Evolutionary conservation across 306 rosid genomes (phyloP).

Genomic region (Sphenostylis stenocarpa): DNA sequence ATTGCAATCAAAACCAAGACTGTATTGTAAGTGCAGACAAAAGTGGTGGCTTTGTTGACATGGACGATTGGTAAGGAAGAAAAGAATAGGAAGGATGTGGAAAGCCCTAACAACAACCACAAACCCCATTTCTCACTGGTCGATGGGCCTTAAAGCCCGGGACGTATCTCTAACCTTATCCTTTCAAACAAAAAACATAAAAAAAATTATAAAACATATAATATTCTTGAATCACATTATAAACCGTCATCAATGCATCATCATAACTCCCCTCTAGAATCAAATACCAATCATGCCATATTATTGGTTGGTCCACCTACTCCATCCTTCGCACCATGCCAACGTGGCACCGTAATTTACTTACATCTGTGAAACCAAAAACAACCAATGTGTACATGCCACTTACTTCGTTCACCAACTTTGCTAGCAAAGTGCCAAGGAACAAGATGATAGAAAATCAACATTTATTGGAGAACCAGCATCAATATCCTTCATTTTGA

Average conservation of each 20-base stretch:
- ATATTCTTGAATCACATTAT: too few relatives aligned
- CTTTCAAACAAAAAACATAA: too few relatives aligned
- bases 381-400: constrained; percentile 23
- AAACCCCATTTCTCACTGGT: constrained; percentile 47
- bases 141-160: constrained; percentile 61
- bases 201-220: too few relatives aligned
- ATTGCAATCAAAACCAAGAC: constrained; percentile 33
- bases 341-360: constrained; percentile 25
- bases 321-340: not conserved
- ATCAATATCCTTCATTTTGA: constrained; percentile 38
- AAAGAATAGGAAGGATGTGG: constrained; percentile 33
- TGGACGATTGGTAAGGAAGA: constrained; percentile 44
- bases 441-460: constrained; percentile 17
- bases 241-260: constrained; percentile 37
- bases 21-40: constrained; percentile 45
- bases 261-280: constrained; percentile 48
- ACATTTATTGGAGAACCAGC: constrained; percentile 34
- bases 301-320: constrained; percentile 55
- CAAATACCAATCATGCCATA: constrained; percentile 60
- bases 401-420: constrained; percentile 26
- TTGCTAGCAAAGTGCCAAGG: constrained; percentile 9
- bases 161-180: constrained; percentile 78
- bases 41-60: constrained; percentile 47
- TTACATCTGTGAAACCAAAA: not conserved
- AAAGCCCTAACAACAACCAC: constrained; percentile 67